Evolutionary conservation across 1,284 basidiomycete genomes (phyloP), one percentile per base, ranked within the genome.

Genomic region (Meira nashicola): DNA sequence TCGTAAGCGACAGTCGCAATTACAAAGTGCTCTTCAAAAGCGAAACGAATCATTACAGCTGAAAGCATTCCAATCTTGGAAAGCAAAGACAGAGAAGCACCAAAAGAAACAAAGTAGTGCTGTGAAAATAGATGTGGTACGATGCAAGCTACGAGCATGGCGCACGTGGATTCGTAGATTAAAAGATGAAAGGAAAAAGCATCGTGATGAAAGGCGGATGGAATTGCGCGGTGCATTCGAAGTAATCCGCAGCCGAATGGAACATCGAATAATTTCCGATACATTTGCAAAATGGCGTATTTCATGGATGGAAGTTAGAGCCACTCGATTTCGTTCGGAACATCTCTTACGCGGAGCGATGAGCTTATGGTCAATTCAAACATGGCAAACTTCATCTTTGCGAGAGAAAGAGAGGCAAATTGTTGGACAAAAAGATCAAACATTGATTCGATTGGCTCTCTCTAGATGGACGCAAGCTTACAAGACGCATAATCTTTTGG

Each of bases 271-370:
- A 8, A 3, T 57, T 1, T 23, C 25, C 17, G 49, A 60, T 0
- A 48, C 62, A 0, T 62, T 65, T n/a, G 12, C 14, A 2, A 2
- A 17, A 1, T 71, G 68, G 68, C 43, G 58, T 15, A 19, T 49
- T 12, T 23, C 33, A 12, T 43, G 62, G 21, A 37, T 41, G 38
- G 43, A 39, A 5, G 43, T 41, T 14, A 21, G 59, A 17, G 64
- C 68, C 8, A 55, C 61, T 23, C 38, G 33, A 9, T 39, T 71
- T 5, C 62, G 66, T 40, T 51, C 39, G 2, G 54, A 53, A 7
- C 67, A 68, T 44, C 55, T 71, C 12, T 60, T 63, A 14, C 57
- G 56, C 5, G 68, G 67, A 1, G 64, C 67, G 7, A 60, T 71
- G 38, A 65, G 64, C 1, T 43, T 66, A 1, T 71, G 68, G 68